Evolutionary conservation across 441 rosid species (phyloP).

Genomic region (Breynia disticha): DNA sequence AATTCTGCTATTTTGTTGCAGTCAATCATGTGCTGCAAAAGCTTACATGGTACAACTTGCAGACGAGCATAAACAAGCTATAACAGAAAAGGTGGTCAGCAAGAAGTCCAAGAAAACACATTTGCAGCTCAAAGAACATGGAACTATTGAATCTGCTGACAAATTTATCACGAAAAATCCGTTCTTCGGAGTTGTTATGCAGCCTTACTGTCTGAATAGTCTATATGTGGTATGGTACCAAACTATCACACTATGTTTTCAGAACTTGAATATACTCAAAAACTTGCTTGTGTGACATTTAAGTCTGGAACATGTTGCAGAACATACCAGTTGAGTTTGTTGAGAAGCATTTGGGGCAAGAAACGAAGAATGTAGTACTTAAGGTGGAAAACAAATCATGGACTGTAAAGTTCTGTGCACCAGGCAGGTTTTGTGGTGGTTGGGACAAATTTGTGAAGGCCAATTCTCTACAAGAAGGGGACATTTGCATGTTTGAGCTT

Average conservation of each 20-base stretch:
- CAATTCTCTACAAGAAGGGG: neutral
- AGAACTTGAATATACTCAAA: neutral
- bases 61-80: neutral
- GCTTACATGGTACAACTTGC: neutral
- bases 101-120: neutral
- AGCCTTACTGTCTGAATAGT: neutral
- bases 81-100: neutral
- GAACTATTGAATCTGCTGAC: neutral
- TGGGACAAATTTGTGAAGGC: neutral
- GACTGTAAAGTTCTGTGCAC: neutral
- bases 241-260: neutral
- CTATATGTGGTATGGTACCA: neutral
- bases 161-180: neutral
- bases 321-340: neutral
- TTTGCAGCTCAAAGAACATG: neutral
- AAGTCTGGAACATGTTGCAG: slow-evolving; percentile 1
- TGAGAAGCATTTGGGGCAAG: neutral
- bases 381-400: neutral
- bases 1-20: too few species aligned
- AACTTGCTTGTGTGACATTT: neutral
- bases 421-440: neutral
- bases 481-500: slow-evolving; percentile 4
- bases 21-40: too few species aligned
- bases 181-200: neutral
- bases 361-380: neutral